These are phyloP conservation scores for Candida sp. DNA, from an alignment of 1,139 yeast species.

Conservation along the genomic window DNA sequence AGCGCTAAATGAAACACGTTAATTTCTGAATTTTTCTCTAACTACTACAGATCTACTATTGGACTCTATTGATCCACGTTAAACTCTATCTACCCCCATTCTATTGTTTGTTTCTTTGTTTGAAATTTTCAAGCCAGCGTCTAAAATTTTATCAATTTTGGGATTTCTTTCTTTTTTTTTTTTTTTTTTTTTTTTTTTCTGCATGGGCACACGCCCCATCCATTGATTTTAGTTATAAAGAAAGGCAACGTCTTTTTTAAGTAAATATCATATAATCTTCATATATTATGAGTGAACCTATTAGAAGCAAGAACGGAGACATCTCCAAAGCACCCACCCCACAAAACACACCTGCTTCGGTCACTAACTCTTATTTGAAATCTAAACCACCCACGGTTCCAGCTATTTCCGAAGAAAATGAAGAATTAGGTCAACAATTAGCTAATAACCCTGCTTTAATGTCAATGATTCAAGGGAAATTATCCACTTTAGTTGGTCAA, in stretches of 20 bases:
- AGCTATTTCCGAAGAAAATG: constrained; percentile 70
- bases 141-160: no score
- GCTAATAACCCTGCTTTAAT: constrained; percentile 75
- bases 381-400: constrained; percentile 72
- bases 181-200: background rate
- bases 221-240: no score
- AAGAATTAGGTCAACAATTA: constrained; percentile 43
- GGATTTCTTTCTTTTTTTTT: no score
- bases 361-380: constrained; percentile 71
- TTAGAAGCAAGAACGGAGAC: constrained; percentile 66
- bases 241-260: background rate
- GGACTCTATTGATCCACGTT: no score
- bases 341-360: constrained; percentile 96
- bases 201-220: background rate
- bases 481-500: constrained; percentile 80
- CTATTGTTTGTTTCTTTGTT: no score
- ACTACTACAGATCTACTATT: no score
- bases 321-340: constrained; percentile 97
- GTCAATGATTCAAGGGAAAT: constrained; percentile 87
- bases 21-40: no score
- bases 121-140: no score
- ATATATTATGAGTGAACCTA: constrained; percentile 59
- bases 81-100: no score
- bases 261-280: no score
- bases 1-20: no score